Base-by-base conservation (phyloP, 164 flowering plant genomes). In the Nymphaea colorata region DNA sequence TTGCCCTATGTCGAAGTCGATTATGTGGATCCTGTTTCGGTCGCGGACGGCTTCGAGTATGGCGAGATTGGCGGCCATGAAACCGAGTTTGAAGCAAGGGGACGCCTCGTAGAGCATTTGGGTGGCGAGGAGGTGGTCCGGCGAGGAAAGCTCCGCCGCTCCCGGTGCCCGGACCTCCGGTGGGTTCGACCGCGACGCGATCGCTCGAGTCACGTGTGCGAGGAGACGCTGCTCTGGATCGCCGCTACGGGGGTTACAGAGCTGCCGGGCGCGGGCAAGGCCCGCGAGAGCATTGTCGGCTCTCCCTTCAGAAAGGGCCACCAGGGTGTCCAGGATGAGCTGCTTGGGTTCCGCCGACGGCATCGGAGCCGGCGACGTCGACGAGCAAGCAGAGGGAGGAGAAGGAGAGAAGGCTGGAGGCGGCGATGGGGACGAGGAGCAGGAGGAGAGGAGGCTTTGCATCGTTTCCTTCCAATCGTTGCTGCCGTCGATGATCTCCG, bases 401-500 rank as follows among this genome's bases (percentile, higher is more conserved):
- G 74, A 66, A 12, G 64, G 71, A 16, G 53, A 64, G 53, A 18
- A 65, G 62, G n/a, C 64, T 62, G 44, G 75, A 64, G 43, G 71
- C 63, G 43, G 74, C 57, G 57, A 51, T 51, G 57, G 14, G 57
- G 57, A 51, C 57, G 57, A 64, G 12, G 73, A 73, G 61, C 76
- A 76, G 12, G 81, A 76, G 57, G 44, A 61, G 4, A 86, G 77
- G 15, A 88, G 83, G 59, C 71, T 86, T 72, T 86, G 87, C 64
- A 87, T 78, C 42, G 89, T 81, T 44, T 87, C 96, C n/a, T 87
- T 87, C 96, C 96, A 90, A 73, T 86, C 96, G 76, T 85, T 87
- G 73, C 75, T 76, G 0, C 87, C 57, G 57, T 51, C 57, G 3
- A 51, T 82, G 41, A 90, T 75, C 3, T 75, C 86, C 0, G 96